phyloP scores from a whole-genome alignment of 768 basidiomycete species.

The Porpolomopsis calyptriformis region DNA sequence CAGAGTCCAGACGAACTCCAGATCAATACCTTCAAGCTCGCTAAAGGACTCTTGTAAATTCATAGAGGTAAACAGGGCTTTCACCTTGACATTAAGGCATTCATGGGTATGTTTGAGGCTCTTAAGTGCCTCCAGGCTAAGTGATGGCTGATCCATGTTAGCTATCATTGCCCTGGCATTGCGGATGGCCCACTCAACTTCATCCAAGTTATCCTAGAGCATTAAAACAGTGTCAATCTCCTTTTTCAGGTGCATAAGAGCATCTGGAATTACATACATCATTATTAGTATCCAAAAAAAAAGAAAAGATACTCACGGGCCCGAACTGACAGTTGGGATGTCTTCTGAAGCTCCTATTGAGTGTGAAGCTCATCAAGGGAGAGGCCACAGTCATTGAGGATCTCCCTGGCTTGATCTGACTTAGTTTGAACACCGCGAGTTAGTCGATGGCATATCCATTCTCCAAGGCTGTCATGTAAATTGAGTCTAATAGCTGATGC shows the following conservation, averaged over 20 bases:
- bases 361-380: slow-evolving; percentile 12
- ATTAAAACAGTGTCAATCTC: slow-evolving; percentile 22
- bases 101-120: slow-evolving; percentile 9
- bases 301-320: slow-evolving; percentile 16
- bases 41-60: slow-evolving; percentile 25
- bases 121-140: background rate
- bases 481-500: slow-evolving; percentile 17
- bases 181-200: slow-evolving; percentile 15
- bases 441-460: slow-evolving; percentile 20
- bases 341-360: slow-evolving; percentile 26
- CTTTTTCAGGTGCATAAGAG: slow-evolving; percentile 20
- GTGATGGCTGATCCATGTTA: slow-evolving; percentile 7
- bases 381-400: slow-evolving; percentile 14
- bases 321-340: slow-evolving; percentile 19
- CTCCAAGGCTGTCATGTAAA: slow-evolving; percentile 21
- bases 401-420: slow-evolving; percentile 6
- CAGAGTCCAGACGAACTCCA: slow-evolving; percentile 22
- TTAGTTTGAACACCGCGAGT: slow-evolving; percentile 12
- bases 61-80: slow-evolving; percentile 24
- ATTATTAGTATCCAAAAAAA: background rate
- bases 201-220: slow-evolving; percentile 21
- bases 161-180: background rate
- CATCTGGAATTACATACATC: slow-evolving; percentile 18
- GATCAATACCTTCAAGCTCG: slow-evolving; percentile 20
- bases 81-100: slow-evolving; percentile 16